Base-by-base conservation (phyloP, 2,329 filamentous ascomycete genomes). In the Colletotrichum sublineola region DNA sequence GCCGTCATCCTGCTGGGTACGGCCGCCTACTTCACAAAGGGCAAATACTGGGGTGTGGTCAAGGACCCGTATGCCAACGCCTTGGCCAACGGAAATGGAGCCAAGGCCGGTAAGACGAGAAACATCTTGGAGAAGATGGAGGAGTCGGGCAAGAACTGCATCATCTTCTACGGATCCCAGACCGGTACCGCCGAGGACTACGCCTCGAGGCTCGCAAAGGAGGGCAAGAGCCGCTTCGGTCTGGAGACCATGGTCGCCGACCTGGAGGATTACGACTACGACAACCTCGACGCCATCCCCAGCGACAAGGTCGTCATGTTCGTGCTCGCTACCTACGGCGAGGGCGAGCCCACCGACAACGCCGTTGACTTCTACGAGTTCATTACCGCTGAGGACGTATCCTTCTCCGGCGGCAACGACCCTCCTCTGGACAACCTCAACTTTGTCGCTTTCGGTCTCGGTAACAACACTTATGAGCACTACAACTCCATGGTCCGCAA, bases 301-400 rank as follows among this genome's bases (percentile, higher is more conserved):
- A 90, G 91, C 75, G 95, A 98, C 83, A 97, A 98, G 84, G 84
- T 99, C 64, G 94, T 92, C 78, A 93, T 99, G 86, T 99, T 99
- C 81, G 93, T 99, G 72, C 89, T 99, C 75, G 96, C 96, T 64
- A 99, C 97, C 46, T 99, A 99, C 79, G 96, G 96, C 76, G 96
- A 99, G 87, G 96, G 96, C 75, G 97, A 99, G 84, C 96, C 96
- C 56, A 99, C 97, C 42, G 96, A 99, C 80, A 99, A 99, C 80
- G 96, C 97, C 8, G 96, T 98, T 75, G 96, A 99, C 77, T 99
- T 99, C 86, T 98, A 97, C 86, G 96, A 99, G 82, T 98, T 98
- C 84, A 89, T 98, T 79, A 93, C 90, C 62, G 89, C 89, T 75
- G 95, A 98, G 24, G 94, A 96, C 68, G 87, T 92, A 69, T 85